Conservation (phyloP, 2,329 filamentous ascomycete genomes). For the Coniochaeta sp. region DNA sequence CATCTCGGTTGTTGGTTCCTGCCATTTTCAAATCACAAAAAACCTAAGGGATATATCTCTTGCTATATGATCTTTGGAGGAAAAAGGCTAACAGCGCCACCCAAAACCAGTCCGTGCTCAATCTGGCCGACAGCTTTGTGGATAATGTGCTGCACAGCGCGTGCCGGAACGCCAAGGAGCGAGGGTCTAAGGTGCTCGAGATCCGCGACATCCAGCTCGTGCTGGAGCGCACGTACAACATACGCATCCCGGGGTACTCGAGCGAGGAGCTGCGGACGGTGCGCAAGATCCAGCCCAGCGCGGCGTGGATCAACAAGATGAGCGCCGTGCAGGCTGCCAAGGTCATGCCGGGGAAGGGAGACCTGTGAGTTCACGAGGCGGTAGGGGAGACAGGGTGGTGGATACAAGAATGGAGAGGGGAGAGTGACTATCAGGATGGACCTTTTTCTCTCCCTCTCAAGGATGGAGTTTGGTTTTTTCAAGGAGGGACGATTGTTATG, state of each 20-base stretch:
- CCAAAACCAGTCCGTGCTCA: slow-evolving; percentile 69
- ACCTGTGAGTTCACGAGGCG: slow-evolving; percentile 26
- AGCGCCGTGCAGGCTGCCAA: slow-evolving; percentile 93
- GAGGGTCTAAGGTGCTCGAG: slow-evolving; percentile 83
- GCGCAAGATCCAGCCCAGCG: slow-evolving; percentile 81
- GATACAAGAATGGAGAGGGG: no score
- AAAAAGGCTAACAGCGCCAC: slow-evolving; percentile 7
- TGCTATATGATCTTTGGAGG: no score
- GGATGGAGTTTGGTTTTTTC: not conserved
- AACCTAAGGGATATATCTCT: no score
- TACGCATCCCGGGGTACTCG: slow-evolving; percentile 87
- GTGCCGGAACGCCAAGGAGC: slow-evolving; percentile 87
- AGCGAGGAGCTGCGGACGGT: slow-evolving; percentile 92
- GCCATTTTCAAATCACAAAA: no score
- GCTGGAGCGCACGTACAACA: slow-evolving; percentile 79
- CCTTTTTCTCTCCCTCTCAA: no score
- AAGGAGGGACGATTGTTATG: not conserved
- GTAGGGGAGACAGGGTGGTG: not conserved
- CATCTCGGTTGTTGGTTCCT: no score
- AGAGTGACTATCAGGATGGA: not conserved
- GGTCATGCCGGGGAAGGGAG: slow-evolving; percentile 57
- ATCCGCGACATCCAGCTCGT: slow-evolving; percentile 79
- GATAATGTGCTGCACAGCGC: slow-evolving; percentile 83
- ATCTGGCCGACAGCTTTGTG: slow-evolving; percentile 88
- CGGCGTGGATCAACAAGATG: slow-evolving; percentile 94